Base-by-base conservation (phyloP, 2,329 filamentous ascomycete species). In the Ascochyta rabiei region DNA sequence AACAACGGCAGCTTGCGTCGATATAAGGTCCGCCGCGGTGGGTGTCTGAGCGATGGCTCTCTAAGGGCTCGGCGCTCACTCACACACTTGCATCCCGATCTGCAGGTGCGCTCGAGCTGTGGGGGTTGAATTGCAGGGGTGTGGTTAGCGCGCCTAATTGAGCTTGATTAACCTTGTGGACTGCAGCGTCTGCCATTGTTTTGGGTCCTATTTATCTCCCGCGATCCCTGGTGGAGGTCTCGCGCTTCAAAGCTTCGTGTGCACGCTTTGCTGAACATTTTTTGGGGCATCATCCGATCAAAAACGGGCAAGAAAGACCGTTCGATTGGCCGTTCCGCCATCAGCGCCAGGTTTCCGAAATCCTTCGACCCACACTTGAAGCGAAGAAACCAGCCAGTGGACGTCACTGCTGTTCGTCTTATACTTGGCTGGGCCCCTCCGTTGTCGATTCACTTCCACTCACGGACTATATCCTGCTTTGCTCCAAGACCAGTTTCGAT, bases 31-130 rank as follows among this genome's bases (percentile, higher is more conserved):
- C 28, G 45, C 45, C 16, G 28, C 35, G 28, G 16, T 40, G 26
- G 39, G 24, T 50, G 46, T 55, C 41, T 55, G 31, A 34, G 28
- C 31, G 21, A 48, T 39, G 26, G 44, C 44, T 39, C 44, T 39
- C 19, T 33, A 43, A 28, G 41, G 35, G 51, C 40, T 49, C 41
- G 41, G 41, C 49, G 43, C 54, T 51, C 52, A 55, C 54, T 51
- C 52, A 55, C 46, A 41, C 39, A 57, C 35, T 51, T 59, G 63
- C 63, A 55, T 62, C 51, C 50, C 50, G 62, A 59, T 61, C 52
- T 66, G 63, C 61, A 66, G 63, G 57, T 59, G 60, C 59, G 54
- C 58, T 56, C 54, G 48, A 56, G 56, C 48, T 58, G 63, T 65
- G 63, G 60, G 63, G 60, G 62, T 59, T 40, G 19, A 39, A 41